Base-by-base conservation (phyloP, 2,329 filamentous ascomycete species). In the Pseudogymnoascus sp. region DNA sequence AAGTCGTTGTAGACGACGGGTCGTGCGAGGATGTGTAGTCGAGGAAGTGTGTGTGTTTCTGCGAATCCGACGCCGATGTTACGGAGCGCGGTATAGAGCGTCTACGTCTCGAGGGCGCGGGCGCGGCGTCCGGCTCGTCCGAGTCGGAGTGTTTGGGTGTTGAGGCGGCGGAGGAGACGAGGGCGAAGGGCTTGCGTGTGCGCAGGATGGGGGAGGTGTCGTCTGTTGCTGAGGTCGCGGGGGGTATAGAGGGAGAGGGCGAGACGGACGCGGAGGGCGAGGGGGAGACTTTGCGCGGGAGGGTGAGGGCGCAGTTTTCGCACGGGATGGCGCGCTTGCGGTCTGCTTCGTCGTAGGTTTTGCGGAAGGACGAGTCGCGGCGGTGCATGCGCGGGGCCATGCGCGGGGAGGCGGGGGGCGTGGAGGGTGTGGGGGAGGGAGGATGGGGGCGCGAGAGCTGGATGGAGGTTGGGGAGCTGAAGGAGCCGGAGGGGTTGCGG, bases 21-120 rank as follows among this genome's bases (percentile, higher is more conserved):
- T 88, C 86, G 71, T 88, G 85, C 4, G 85, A 87, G 1, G 86
- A 88, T 4, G 85, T 88, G 71, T 88, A 89, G 70, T 87, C 83
- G 60, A 88, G 77, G 68, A 83, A 87, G 70, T 89, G 86, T 4
- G 82, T 82, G 68, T 89, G 86, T 28, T 33, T 57, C 6, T 28
- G 23, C 76, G 31, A 74, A 73, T 80, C 80, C 4, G 84, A 85
- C 42, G 76, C 78, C 1, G 81, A 80, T 7, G 82, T 80, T 7
- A 83, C 83, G 10, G 19, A 26, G 26, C 59, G 21, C 13, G 59
- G 23, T n/a, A 50, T 62, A 7, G 61, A 62, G 15, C 36, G 61
- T 10, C 26, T 11, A 3, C 50, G 13, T 6, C 50, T 13, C 11
- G 50, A 8, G 23, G 2, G 31, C 13, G 50, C 23, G 7, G 28